Evolutionary conservation across 192 early-diverging fungal species (phyloP).

Genomic region (Rhizophagus sp.): DNA sequence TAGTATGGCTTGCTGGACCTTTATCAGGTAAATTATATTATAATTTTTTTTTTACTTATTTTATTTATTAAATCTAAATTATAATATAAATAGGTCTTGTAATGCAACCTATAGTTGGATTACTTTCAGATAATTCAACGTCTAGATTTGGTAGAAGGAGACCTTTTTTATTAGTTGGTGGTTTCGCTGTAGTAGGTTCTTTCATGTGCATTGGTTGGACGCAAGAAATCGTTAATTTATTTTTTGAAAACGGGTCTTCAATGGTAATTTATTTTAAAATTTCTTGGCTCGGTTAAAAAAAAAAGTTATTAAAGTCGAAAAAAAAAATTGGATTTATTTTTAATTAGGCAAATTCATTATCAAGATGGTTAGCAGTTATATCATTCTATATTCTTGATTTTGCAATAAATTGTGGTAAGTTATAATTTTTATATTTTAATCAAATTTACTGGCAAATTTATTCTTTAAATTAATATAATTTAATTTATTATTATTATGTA

Average conservation of each 20-base stretch:
- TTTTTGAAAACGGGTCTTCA: slow-evolving; percentile 36
- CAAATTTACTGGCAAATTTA: neutral
- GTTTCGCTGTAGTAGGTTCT: slow-evolving; percentile 58
- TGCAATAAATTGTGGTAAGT: slow-evolving; percentile 78
- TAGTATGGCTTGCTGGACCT: slow-evolving; percentile 95
- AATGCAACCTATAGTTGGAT: slow-evolving; percentile 84
- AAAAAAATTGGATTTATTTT: neutral
- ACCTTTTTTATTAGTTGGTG: slow-evolving; percentile 84
- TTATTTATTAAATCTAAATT: neutral
- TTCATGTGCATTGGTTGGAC: slow-evolving; percentile 80
- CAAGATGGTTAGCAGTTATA: slow-evolving; percentile 71
- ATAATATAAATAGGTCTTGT: slow-evolving; percentile 51
- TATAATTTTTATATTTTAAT: neutral
- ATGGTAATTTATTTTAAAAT: neutral
- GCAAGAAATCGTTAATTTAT: slow-evolving; percentile 59
- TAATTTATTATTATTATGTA: neutral
- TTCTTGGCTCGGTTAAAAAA: too few relatives aligned
- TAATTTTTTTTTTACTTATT: neutral
- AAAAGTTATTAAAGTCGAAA: too few relatives aligned
- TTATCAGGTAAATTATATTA: slow-evolving; percentile 59
- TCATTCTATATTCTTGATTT: slow-evolving; percentile 93
- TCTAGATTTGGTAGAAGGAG: slow-evolving; percentile 73
- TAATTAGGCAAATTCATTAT: slow-evolving; percentile 33
- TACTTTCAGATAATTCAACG: slow-evolving; percentile 77
- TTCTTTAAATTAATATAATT: neutral